These are phyloP conservation scores for Powellomyces hirtus DNA, from an alignment of 192 early-diverging fungal genomes.

Conservation along the genomic window DNA sequence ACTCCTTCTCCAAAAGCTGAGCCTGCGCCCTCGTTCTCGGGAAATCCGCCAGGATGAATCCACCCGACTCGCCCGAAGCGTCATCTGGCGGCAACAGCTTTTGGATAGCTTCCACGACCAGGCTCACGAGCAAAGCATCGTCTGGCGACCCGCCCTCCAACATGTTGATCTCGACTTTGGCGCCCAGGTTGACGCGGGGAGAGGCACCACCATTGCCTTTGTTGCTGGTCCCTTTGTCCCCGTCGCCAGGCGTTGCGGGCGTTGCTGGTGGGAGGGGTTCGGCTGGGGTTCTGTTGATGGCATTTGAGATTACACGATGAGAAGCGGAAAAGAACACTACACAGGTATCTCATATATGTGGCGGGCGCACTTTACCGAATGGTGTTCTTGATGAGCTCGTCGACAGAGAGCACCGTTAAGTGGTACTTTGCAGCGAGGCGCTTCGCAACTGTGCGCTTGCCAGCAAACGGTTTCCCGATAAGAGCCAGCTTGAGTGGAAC, in stretches of 20 bases:
- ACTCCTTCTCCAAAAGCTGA: constrained; percentile 54
- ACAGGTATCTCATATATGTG: too few relatives aligned
- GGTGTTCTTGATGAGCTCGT: constrained; percentile 48
- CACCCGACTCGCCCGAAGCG: constrained; percentile 18
- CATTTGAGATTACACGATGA: too few relatives aligned
- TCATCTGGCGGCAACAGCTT: constrained; percentile 10
- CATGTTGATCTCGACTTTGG: constrained; percentile 49
- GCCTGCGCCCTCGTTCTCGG: constrained; percentile 53
- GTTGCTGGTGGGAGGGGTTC: too few relatives aligned
- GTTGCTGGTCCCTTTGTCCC: background rate
- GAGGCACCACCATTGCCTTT: too few relatives aligned
- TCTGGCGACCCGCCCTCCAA: constrained; percentile 46
- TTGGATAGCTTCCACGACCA: constrained; percentile 53
- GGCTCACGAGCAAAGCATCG: constrained; percentile 46
- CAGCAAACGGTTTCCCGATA: constrained; percentile 56
- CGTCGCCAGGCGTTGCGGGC: background rate
- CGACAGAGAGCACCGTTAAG: constrained; percentile 37
- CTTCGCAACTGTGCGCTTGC: constrained; percentile 47
- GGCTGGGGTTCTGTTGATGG: too few relatives aligned
- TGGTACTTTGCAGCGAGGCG: constrained; percentile 37
- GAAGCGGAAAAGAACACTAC: too few relatives aligned
- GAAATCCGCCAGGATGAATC: constrained; percentile 57
- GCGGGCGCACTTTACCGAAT: constrained; percentile 38
- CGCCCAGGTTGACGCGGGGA: too few relatives aligned
- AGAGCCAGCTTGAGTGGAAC: constrained; percentile 49